Percentiles rank a stretch among this genome's conserved stretches.
Evolutionary conservation across 2,329 filamentous ascomycete genomes (phyloP).

Genomic region (Penicillium aurantiogriseum): DNA sequence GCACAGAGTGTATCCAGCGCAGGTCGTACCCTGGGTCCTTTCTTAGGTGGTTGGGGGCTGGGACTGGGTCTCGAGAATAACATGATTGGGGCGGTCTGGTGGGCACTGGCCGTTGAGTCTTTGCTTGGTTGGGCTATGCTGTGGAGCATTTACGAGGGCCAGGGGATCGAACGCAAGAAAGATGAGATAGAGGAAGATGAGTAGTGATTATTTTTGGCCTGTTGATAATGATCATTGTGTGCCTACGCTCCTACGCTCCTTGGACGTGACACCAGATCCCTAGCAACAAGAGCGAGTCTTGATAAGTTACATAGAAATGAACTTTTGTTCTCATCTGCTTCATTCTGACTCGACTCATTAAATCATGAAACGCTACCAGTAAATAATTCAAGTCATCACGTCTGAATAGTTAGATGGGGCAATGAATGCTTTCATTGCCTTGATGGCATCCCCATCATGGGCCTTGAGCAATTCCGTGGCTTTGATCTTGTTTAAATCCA

Average conservation of each 20-base stretch:
- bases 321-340: background rate
- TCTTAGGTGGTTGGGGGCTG: slow-evolving; percentile 55
- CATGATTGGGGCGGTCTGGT: slow-evolving; percentile 58
- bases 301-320: too few species aligned
- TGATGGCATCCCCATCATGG: slow-evolving; percentile 46
- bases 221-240: background rate
- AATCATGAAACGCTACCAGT: background rate
- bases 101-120: slow-evolving; percentile 55
- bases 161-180: slow-evolving; percentile 55
- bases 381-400: slow-evolving; percentile 2
- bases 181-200: slow-evolving; percentile 20
- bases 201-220: background rate
- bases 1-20: slow-evolving; percentile 56
- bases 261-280: background rate
- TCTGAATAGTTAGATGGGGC: slow-evolving; percentile 21
- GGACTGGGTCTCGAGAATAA: slow-evolving; percentile 55
- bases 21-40: slow-evolving; percentile 56
- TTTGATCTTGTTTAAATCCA: slow-evolving; percentile 48
- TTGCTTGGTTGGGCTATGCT: slow-evolving; percentile 58
- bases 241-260: background rate
- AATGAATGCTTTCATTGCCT: slow-evolving; percentile 46
- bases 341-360: background rate
- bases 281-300: background rate
- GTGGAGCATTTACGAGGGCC: slow-evolving; percentile 64
- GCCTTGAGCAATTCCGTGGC: slow-evolving; percentile 48